Percentiles rank a stretch among this genome's conserved stretches.
Evolutionary conservation across 345 rosid species (phyloP).

Genomic region (Dipteronia sinensis): DNA sequence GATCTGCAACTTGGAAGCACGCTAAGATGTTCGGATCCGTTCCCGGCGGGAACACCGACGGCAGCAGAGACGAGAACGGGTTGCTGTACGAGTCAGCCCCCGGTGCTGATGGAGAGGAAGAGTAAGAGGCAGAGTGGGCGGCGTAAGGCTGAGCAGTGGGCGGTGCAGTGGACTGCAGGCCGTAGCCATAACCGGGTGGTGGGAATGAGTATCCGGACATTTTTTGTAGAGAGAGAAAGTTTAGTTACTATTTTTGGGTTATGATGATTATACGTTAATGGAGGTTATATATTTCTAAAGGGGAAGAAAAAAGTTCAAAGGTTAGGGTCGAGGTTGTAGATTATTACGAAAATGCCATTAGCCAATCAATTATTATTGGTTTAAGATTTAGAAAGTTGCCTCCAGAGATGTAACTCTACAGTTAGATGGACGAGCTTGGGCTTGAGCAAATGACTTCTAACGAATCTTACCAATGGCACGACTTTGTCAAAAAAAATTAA

Average conservation of each 20-base stretch:
- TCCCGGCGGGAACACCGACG: conserved; percentile 82
- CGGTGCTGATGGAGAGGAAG: conserved; percentile 16
- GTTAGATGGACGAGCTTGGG: no score
- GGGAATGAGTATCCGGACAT: conserved; percentile 57
- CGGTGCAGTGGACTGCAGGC: conserved; percentile 25
- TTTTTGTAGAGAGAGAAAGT: not conserved
- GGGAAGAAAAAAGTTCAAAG: not conserved
- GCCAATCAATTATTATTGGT: not conserved
- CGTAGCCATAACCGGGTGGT: conserved; percentile 56
- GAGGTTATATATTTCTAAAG: not conserved
- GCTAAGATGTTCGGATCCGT: conserved; percentile 86
- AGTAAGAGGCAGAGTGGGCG: conserved; percentile 33
- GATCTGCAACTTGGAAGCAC: conserved; percentile 80
- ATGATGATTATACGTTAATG: no score
- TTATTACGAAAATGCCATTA: conserved; percentile 10
- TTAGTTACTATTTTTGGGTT: not conserved
- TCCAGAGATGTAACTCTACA: no score
- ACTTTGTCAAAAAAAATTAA: no score
- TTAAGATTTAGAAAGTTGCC: not conserved
- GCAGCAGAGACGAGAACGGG: conserved; percentile 73
- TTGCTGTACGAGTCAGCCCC: conserved; percentile 40
- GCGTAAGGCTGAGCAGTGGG: conserved; percentile 27
- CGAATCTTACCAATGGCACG: no score
- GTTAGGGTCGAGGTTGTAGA: not conserved
- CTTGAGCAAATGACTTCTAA: no score